These are phyloP conservation scores for Elaeis oleifera DNA, from an alignment of 202 grass and related monocot species.

Conservation along the genomic window DNA sequence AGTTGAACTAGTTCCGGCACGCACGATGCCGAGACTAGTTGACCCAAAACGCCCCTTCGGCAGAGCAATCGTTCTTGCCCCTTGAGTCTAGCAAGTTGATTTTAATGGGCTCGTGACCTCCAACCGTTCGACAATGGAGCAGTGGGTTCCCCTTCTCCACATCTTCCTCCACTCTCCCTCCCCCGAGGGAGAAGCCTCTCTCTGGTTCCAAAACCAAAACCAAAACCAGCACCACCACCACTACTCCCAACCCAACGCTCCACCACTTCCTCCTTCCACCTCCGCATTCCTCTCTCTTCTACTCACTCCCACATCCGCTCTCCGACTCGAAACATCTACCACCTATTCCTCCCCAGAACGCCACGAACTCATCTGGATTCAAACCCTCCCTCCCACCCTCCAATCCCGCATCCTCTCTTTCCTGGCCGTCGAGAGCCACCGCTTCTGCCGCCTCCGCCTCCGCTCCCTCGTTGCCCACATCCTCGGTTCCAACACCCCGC, in stretches of 20 bases:
- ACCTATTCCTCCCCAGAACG: constrained; percentile 5
- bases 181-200: constrained; percentile 27
- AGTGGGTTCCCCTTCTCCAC: constrained; percentile 55
- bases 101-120: no score
- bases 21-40: no score
- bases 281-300: constrained; percentile 40
- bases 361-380: constrained; percentile 35
- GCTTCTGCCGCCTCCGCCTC: constrained; percentile 32
- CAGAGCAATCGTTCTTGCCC: no score
- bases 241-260: constrained; percentile 3
- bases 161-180: constrained; percentile 42
- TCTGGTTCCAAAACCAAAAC: constrained; percentile 28
- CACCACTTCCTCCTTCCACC: constrained; percentile 13
- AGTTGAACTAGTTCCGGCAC: no score
- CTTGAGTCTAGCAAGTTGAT: no score
- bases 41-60: no score
- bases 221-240: not conserved
- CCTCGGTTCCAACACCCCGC: constrained; percentile 2
- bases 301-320: constrained; percentile 18
- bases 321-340: not conserved
- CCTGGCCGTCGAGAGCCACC: constrained; percentile 30
- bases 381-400: constrained; percentile 46
- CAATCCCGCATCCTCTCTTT: constrained; percentile 77
- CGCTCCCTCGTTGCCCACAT: constrained; percentile 23
- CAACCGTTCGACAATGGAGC: constrained; percentile 23